phyloP scores from a whole-genome alignment of 2,329 filamentous ascomycete species.

The Decorospora gaudefroyi region DNA sequence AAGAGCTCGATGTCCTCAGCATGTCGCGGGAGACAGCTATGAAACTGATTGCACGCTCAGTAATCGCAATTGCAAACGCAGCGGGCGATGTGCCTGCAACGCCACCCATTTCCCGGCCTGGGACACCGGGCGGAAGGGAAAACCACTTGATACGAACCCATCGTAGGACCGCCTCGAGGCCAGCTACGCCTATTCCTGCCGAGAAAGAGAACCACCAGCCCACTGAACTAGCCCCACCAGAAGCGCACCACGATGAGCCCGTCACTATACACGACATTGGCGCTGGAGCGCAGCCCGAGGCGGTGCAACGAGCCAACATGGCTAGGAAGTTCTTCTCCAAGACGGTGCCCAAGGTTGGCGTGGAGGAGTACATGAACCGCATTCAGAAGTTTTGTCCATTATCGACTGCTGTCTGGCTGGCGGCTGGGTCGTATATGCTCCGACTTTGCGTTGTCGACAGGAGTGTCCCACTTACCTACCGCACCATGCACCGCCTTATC shows the following conservation, averaged over 20 bases:
- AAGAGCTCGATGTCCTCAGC: slow-evolving; percentile 69
- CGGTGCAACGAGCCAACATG: slow-evolving; percentile 80
- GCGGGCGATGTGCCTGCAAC: slow-evolving; percentile 81
- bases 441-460: slow-evolving; percentile 73
- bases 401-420: slow-evolving; percentile 90
- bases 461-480: slow-evolving; percentile 76
- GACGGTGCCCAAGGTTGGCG: slow-evolving; percentile 76
- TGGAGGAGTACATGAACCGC: slow-evolving; percentile 82
- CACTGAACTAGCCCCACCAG: slow-evolving; percentile 54
- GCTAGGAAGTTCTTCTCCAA: slow-evolving; percentile 94
- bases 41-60: slow-evolving; percentile 69
- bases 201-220: slow-evolving; percentile 49
- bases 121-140: slow-evolving; percentile 56
- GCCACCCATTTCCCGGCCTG: slow-evolving; percentile 67
- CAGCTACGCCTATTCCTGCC: slow-evolving; percentile 47
- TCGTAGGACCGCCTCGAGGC: slow-evolving; percentile 45
- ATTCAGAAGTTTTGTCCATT: slow-evolving; percentile 92
- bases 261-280: slow-evolving; percentile 53
- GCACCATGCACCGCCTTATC: slow-evolving; percentile 84
- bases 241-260: slow-evolving; percentile 56
- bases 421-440: slow-evolving; percentile 85
- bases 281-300: slow-evolving; percentile 72
- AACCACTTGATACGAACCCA: slow-evolving; percentile 34
- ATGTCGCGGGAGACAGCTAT: slow-evolving; percentile 75
- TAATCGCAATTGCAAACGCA: slow-evolving; percentile 66